Base-by-base conservation (phyloP, 345 rosid species). In the Schrenkiella parvula region DNA sequence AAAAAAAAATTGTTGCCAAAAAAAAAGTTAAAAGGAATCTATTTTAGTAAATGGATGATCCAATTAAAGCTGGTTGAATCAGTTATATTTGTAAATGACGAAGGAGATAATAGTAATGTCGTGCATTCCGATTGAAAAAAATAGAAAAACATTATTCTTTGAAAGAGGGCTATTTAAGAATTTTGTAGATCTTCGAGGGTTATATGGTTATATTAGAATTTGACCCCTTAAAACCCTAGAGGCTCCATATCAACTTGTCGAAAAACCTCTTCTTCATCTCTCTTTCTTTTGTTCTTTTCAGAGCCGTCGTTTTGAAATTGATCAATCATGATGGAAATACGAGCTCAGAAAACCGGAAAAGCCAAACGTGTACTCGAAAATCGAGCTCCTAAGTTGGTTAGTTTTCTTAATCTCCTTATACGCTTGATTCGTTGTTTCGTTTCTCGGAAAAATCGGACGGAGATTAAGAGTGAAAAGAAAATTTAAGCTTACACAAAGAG, bases 381-480 rank as follows among this genome's bases (percentile, higher is more conserved):
- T 68, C 87, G 97, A 5, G 93, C 97, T 54, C 98, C 98, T 0
- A 93, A 88, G 78, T 74, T 82, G 6, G 98, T 90, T 66, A 82
- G 82, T 52, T 66, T 32, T 28, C 6, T 2, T 17, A 25, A 17
- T 75, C 28, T 70, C 14, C 29, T 0, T 18, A 1, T 56, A 1
- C 25, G 4, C 8, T 39, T 34, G 41, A 43, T 54, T 32, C 35
- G 50, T 57, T 51, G 66, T 32, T 60, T 76, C 68, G 79, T 56
- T 76, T 48, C 48, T 42, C 26, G 35, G 17, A 31, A 56, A 56
- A 66, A 42, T 53, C 23, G 10, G 39, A 8, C 28, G 17, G 64
- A 59, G 28, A 12, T 11, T 2, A 43, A 44, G 11, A 32, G 2
- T 1, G 37, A 32, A 8, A 8, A 8, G 0, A 8, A 32, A 18